Conservation (phyloP, 2,329 filamentous ascomycete genomes). For the Aspergillus fischeri region DNA sequence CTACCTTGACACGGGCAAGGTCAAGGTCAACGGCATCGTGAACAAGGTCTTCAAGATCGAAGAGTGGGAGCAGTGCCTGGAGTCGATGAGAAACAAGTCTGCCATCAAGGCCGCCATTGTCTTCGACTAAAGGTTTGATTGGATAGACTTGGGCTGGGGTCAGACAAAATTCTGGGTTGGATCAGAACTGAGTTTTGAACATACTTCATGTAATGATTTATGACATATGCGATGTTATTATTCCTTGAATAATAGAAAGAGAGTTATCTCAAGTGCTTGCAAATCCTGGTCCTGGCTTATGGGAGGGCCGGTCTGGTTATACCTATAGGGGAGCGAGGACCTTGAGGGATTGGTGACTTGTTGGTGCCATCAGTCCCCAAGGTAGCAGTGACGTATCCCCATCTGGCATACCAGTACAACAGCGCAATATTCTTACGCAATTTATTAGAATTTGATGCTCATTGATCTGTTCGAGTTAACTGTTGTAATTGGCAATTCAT, state of each 20-base stretch:
- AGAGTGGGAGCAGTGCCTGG: conserved; percentile 65
- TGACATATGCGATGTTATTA: not conserved
- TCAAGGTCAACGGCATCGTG: conserved; percentile 60
- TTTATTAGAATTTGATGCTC: not conserved
- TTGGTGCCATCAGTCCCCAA: conserved; percentile 1
- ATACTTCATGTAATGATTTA: not conserved
- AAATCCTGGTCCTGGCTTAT: not conserved
- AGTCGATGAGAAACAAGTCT: conserved; percentile 67
- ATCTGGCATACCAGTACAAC: not conserved
- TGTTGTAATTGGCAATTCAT: not conserved
- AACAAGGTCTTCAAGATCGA: conserved; percentile 72
- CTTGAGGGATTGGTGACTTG: conserved; percentile 5
- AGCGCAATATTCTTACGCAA: no score
- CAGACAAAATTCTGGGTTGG: not conserved
- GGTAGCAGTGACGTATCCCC: not conserved
- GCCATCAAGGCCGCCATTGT: conserved; percentile 72
- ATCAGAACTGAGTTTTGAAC: not conserved
- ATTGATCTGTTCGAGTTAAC: not conserved
- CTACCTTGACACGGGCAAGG: conserved; percentile 45
- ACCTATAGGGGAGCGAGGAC: conserved; percentile 9
- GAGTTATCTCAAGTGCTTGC: not conserved
- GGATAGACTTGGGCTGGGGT: not conserved
- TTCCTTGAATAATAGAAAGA: not conserved
- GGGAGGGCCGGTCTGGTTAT: not conserved
- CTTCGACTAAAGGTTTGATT: conserved; percentile 51